Evolutionary conservation across 2,329 filamentous ascomycete species (phyloP), one percentile per base, ranked within the genome.

Genomic region (Cercospora brassicicola): DNA sequence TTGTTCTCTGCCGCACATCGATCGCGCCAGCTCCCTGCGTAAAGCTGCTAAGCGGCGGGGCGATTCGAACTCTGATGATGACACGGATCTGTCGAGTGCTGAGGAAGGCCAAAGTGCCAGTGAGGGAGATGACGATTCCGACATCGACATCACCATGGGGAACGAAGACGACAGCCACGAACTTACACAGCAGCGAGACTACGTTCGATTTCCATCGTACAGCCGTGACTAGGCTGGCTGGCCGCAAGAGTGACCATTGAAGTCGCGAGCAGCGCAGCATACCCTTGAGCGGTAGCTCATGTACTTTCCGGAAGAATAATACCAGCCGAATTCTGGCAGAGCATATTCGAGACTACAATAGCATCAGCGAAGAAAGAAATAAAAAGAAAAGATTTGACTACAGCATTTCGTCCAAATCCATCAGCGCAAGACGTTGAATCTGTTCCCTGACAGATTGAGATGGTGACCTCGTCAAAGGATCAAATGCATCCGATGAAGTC

Each of bases 1-100:
- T 73, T 98, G 94, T 84, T 91, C 90, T 78, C 86, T 97, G 64
- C 91, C 89, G 68, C 95, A 99, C 82, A 88, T 94, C 78, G 92
- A 95, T 82, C 89, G 92, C 81, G 93, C 93, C 78, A 93, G 91
- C 76, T 91, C 92, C 76, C 89, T 90, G 79, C 86, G 87, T 79
- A 87, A 86, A 79, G 84, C 85, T 74, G 82, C 81, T 67, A 82
- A 84, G 75, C 76, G 81, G 71, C 79, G 79, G 76, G 79, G 79
- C 66, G 76, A 76, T 66, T 68, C 73, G 69, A 71, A 73, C 39
- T 72, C 73, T n/a, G 76, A 76, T 20, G 71, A 76, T 53, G 73
- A 75, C 18, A 77, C 78, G 15, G 92, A 95, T 76, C 74, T 92
- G 59, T 93, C 91, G 66, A 94, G 91, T 83, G 91, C 93, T 75